These are phyloP conservation scores for Metschnikowia kofuensis DNA, from an alignment of 805 yeast species.

Conservation along the genomic window DNA sequence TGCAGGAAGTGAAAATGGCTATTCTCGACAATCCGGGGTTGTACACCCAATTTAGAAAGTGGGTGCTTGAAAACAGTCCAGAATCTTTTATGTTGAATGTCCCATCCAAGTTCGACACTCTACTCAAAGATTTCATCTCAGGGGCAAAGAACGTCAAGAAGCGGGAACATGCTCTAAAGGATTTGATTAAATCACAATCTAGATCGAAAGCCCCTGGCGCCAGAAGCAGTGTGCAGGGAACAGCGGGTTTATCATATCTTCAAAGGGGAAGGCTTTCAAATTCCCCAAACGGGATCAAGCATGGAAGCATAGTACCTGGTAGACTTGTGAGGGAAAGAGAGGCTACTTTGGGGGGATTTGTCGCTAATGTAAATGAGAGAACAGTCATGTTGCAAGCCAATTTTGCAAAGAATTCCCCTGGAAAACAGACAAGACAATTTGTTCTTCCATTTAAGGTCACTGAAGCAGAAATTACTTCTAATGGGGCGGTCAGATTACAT, in stretches of 20 bases:
- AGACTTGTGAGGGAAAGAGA: conserved; percentile 51
- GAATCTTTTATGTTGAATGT: conserved; percentile 26
- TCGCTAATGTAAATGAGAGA: conserved; percentile 33
- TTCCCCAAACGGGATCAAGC: conserved; percentile 66
- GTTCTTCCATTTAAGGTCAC: conserved; percentile 42
- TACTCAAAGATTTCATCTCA: conserved; percentile 34
- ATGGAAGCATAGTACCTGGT: conserved; percentile 61
- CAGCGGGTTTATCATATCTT: conserved; percentile 73
- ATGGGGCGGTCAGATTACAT: conserved; percentile 38
- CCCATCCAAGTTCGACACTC: conserved; percentile 24
- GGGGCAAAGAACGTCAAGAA: conserved; percentile 21
- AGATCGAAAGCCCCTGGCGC: conserved; percentile 8
- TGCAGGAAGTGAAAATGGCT: conserved; percentile 28
- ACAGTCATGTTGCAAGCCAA: conserved; percentile 34
- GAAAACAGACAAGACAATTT: conserved; percentile 42
- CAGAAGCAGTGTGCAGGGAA: conserved; percentile 48
- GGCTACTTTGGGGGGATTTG: conserved; percentile 59
- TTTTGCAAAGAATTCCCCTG: conserved; percentile 33
- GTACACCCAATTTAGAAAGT: conserved; percentile 52
- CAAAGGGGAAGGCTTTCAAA: conserved; percentile 66
- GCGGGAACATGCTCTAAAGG: conserved; percentile 21
- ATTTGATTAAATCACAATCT: conserved; percentile 20
- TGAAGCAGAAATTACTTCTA: conserved; percentile 33
- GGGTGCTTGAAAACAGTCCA: conserved; percentile 52
- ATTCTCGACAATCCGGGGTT: conserved; percentile 43